Evolutionary conservation across 768 basidiomycete genomes (phyloP).

Genomic region (Boletus vermiculosoides): DNA sequence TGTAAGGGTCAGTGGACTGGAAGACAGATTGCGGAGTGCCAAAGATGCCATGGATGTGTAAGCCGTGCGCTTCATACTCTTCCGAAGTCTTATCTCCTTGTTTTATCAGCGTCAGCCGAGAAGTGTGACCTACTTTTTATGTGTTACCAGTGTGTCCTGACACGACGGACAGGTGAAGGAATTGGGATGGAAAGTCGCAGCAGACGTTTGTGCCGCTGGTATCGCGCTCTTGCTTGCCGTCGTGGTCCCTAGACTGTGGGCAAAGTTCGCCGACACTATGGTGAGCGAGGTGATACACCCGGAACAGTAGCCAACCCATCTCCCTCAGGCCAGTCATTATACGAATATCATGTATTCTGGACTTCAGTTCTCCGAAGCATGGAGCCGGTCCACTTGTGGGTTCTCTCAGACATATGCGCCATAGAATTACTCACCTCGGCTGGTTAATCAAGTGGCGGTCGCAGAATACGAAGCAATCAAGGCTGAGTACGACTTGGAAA

Average conservation of each 20-base stretch:
- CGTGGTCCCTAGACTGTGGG: conserved; percentile 11
- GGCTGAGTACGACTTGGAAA: conserved; percentile 14
- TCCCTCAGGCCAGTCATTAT: conserved; percentile 6
- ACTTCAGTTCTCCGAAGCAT: conserved; percentile 5
- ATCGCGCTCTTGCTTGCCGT: conserved; percentile 16
- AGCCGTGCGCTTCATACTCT: not conserved
- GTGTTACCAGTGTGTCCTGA: not conserved
- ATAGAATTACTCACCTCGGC: not conserved
- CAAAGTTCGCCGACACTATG: not conserved
- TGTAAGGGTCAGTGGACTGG: conserved; percentile 4
- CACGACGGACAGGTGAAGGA: conserved; percentile 13
- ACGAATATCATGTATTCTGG: conserved; percentile 4
- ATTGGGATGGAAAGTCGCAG: conserved; percentile 17
- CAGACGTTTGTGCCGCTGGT: conserved; percentile 14
- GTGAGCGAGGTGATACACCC: not conserved
- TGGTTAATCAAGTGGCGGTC: conserved; percentile 9
- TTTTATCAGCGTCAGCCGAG: conserved; percentile 14
- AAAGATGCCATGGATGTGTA: conserved; percentile 18
- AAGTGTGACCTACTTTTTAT: conserved; percentile 3
- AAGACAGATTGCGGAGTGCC: not conserved
- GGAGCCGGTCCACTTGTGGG: conserved; percentile 10
- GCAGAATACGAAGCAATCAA: conserved; percentile 5
- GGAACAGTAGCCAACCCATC: not conserved
- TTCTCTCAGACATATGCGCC: not conserved
- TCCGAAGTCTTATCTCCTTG: not conserved